phyloP scores from a whole-genome alignment of 192 early-diverging fungal genomes.

The Backusella australiensis region DNA sequence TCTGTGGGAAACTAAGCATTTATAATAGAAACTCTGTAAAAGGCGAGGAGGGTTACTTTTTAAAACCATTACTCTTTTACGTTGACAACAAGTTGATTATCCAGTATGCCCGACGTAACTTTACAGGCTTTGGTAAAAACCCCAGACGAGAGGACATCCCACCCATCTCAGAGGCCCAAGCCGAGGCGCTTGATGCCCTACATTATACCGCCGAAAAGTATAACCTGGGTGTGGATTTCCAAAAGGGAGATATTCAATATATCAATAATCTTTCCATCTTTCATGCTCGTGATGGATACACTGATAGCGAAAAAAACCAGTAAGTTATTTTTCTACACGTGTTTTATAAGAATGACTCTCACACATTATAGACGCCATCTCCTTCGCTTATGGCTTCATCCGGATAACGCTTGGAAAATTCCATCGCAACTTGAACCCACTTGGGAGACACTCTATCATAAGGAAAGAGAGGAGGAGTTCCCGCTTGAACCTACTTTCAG shows the following conservation, averaged over 20 bases:
- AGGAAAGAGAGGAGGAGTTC: conserved; percentile 22
- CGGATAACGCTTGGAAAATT: conserved; percentile 21
- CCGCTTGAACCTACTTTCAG: conserved; percentile 25
- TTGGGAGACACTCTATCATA: conserved; percentile 21
- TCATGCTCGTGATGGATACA: conserved; percentile 26
- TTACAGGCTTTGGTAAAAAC: conserved; percentile 29
- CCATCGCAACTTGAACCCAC: conserved; percentile 16
- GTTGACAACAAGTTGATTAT: conserved; percentile 26
- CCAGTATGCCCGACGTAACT: conserved; percentile 27
- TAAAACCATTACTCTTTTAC: conserved; percentile 20
- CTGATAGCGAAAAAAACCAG: conserved; percentile 25
- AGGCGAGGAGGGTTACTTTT: background rate
- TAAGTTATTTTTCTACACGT: conserved; percentile 11
- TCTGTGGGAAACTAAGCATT: background rate
- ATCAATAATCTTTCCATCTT: conserved; percentile 30
- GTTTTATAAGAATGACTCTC: background rate
- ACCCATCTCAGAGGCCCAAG: conserved; percentile 28
- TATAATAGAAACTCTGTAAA: background rate
- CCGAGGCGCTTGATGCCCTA: conserved; percentile 23
- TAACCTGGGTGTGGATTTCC: conserved; percentile 18
- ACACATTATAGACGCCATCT: conserved; percentile 20
- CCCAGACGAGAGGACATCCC: conserved; percentile 25
- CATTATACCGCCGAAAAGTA: conserved; percentile 30
- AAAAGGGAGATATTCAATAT: conserved; percentile 32
- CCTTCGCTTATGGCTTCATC: conserved; percentile 29